Evolutionary conservation across 2,329 filamentous ascomycete genomes (phyloP).

Genomic region (Myriosclerotinia duriaeana): DNA sequence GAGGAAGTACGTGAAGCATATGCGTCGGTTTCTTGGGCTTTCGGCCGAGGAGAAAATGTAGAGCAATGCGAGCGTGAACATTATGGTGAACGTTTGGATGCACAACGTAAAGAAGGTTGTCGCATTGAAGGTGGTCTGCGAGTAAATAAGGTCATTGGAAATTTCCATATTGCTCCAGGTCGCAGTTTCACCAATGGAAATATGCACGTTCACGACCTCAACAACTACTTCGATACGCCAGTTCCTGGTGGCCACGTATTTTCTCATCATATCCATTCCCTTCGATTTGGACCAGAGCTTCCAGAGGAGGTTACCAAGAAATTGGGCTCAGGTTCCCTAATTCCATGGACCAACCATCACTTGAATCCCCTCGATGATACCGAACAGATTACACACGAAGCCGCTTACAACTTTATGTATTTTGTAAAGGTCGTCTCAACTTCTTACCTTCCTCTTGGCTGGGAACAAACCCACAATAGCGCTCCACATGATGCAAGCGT

Average conservation of each 20-base stretch:
- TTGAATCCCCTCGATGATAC: conserved; percentile 85
- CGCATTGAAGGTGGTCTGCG: conserved; percentile 87
- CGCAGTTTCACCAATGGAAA: conserved; percentile 95
- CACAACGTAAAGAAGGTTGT: conserved; percentile 87
- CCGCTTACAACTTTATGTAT: conserved; percentile 97
- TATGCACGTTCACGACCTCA: conserved; percentile 95
- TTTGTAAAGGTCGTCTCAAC: conserved; percentile 98
- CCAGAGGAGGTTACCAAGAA: conserved; percentile 68
- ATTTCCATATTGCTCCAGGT: conserved; percentile 97
- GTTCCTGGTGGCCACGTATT: conserved; percentile 77
- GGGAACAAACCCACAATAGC: conserved; percentile 56
- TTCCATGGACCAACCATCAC: conserved; percentile 83
- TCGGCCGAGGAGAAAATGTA: conserved; percentile 86
- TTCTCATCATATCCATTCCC: conserved; percentile 80
- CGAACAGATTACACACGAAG: conserved; percentile 72
- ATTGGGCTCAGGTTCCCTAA: conserved; percentile 51
- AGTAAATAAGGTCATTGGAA: conserved; percentile 97
- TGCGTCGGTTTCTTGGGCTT: conserved; percentile 85
- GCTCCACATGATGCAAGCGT: conserved; percentile 52
- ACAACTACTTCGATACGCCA: conserved; percentile 83
- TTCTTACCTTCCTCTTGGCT: conserved; percentile 88
- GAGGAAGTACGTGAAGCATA: conserved; percentile 97
- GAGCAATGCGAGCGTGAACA: conserved; percentile 96
- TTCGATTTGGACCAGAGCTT: conserved; percentile 90
- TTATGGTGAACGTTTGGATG: conserved; percentile 83